Conservation (phyloP, 2,329 filamentous ascomycete species). For the Neoscytalidium dimidiatum region DNA sequence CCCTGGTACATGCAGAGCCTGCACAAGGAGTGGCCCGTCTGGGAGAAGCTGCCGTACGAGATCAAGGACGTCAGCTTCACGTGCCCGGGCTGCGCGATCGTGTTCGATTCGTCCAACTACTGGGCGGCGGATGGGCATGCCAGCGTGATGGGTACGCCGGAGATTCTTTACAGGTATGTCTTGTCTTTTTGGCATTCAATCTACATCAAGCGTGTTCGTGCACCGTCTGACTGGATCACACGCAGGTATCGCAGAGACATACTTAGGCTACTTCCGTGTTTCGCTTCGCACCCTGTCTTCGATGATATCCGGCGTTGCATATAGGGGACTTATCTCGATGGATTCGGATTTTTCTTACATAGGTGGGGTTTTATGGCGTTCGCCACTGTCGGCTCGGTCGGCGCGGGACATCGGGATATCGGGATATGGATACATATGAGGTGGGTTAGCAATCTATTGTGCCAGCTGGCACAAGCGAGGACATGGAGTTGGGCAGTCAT, state of each 20-base stretch:
- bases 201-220: background rate
- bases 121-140: background rate
- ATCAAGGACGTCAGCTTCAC: background rate
- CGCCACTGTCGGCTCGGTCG: background rate
- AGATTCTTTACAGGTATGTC: background rate
- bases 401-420: background rate
- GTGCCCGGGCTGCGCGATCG: background rate
- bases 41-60: background rate
- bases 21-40: background rate
- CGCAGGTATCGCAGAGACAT: background rate
- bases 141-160: background rate
- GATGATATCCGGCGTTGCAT: background rate
- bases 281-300: background rate
- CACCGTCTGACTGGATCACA: background rate
- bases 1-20: background rate
- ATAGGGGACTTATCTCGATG: background rate
- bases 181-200: background rate
- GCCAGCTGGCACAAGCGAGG: too few relatives aligned
- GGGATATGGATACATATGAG: background rate
- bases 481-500: too few relatives aligned
- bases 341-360: too few relatives aligned
- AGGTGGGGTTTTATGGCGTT: background rate
- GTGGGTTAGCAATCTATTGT: too few relatives aligned
- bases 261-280: background rate
- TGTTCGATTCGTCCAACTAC: background rate